Evolutionary conservation across 2,329 filamentous ascomycete species (phyloP).

Genomic region (Spiromastix sp.): DNA sequence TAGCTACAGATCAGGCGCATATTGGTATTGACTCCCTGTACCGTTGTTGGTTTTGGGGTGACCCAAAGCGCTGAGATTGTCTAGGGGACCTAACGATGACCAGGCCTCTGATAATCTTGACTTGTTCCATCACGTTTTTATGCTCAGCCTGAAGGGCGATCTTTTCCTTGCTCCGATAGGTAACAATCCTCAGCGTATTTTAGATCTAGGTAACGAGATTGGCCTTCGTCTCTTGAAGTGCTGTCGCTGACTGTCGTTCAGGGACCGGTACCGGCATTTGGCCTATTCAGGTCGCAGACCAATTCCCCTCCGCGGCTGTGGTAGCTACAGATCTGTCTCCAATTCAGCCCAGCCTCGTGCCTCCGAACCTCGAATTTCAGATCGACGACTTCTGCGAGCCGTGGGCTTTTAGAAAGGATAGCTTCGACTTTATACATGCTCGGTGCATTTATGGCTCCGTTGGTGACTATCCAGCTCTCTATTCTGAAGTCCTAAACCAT

Average conservation of each 20-base stretch:
- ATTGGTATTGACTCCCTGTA: too few relatives aligned
- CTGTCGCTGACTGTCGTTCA: too few relatives aligned
- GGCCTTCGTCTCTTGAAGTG: too few relatives aligned
- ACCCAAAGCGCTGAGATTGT: too few relatives aligned
- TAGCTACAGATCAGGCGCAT: conserved; percentile 17
- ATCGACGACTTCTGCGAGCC: conserved; percentile 22
- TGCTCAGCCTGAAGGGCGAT: conserved; percentile 15
- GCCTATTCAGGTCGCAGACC: conserved; percentile 33
- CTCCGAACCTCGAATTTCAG: conserved; percentile 22
- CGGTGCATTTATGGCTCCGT: conserved; percentile 19
- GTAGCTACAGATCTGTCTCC: conserved; percentile 29
- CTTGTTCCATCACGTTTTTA: conserved; percentile 18
- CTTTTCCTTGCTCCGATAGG: conserved; percentile 17
- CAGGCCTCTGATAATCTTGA: conserved; percentile 17
- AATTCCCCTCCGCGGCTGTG: conserved; percentile 24
- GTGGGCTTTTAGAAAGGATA: conserved; percentile 15
- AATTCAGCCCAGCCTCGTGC: conserved; percentile 26
- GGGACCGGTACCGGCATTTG: conserved; percentile 32
- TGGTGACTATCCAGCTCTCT: conserved; percentile 14
- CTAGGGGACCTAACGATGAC: conserved; percentile 13
- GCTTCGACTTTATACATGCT: conserved; percentile 23
- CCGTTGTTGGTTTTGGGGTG: too few relatives aligned
- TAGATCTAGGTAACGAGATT: conserved; percentile 31
- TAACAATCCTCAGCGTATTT: conserved; percentile 18
- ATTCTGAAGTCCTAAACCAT: conserved; percentile 12